These are phyloP conservation scores for Populus trichocarpa DNA, from an alignment of 441 rosid genomes.

Conservation along the genomic window DNA sequence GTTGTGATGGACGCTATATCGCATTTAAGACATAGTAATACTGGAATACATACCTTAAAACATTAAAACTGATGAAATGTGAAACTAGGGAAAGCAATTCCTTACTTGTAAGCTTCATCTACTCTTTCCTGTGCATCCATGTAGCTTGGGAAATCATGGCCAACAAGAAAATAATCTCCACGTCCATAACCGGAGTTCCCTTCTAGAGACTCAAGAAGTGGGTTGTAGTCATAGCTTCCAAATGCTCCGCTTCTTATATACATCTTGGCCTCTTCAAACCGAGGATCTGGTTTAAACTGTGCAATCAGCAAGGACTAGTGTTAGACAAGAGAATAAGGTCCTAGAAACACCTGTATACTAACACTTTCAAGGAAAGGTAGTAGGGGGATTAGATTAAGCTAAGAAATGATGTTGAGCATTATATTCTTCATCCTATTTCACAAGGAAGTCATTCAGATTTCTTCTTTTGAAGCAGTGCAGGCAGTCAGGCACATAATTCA, in stretches of 20 bases:
- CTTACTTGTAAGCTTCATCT: conserved; percentile 88
- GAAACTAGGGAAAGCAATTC: not conserved
- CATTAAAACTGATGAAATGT: not conserved
- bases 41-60: not conserved
- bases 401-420: not conserved
- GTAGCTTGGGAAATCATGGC: conserved; percentile 81
- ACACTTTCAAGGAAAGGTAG: not conserved
- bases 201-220: conserved; percentile 83
- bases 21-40: not conserved
- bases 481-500: not conserved
- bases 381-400: not conserved
- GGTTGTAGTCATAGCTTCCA: conserved; percentile 81
- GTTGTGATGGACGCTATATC: not conserved
- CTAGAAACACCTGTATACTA: not conserved
- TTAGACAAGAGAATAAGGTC: conserved; percentile 20
- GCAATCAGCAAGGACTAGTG: conserved; percentile 7
- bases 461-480: not conserved
- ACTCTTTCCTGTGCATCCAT: conserved; percentile 81
- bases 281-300: conserved; percentile 91
- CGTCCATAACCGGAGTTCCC: conserved; percentile 90
- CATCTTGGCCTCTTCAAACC: conserved; percentile 90
- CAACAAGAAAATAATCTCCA: conserved; percentile 93
- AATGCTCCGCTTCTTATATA: conserved; percentile 81
- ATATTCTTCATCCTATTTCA: not conserved
- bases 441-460: not conserved